A percentile compares a stretch with the other conserved stretches of the same genome.
phyloP scores from a whole-genome alignment of 257 asterid genomes.

The Buddleja alternifolia region DNA sequence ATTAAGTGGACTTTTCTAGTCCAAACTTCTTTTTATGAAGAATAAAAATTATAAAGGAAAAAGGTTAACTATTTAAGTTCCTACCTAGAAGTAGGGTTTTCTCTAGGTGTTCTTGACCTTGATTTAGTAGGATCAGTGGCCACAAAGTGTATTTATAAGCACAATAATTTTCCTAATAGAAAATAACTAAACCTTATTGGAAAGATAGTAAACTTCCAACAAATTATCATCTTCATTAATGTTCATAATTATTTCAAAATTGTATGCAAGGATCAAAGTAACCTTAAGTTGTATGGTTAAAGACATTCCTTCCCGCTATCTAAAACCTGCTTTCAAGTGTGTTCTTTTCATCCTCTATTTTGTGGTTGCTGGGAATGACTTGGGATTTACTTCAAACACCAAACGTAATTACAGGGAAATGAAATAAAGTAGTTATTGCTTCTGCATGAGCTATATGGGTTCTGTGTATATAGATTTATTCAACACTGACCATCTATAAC shows the following conservation, averaged over 20 bases:
- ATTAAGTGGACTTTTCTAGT: neutral
- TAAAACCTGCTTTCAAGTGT: neutral
- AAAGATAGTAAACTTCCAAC: neutral
- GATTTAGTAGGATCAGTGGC: neutral
- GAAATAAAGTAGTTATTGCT: neutral
- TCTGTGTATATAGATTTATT: neutral
- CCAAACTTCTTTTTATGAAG: neutral
- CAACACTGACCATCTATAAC: neutral
- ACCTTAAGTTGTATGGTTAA: neutral
- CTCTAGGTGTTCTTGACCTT: constrained; percentile 6
- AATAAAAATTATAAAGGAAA: neutral
- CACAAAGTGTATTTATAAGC: neutral
- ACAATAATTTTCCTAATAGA: neutral
- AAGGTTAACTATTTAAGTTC: neutral
- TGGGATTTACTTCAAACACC: neutral
- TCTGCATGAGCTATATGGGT: neutral
- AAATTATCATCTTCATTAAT: constrained; percentile 1
- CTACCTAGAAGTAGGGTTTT: neutral
- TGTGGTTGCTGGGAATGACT: neutral
- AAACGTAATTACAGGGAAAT: neutral
- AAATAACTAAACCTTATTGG: neutral
- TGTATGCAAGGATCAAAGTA: neutral
- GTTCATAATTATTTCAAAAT: neutral
- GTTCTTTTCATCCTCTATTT: neutral
- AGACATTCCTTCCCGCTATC: neutral